Evolutionary conservation across 768 basidiomycete genomes (phyloP), one percentile per base, ranked within the genome.

Genomic region (Macrolepiota dolichaula): DNA sequence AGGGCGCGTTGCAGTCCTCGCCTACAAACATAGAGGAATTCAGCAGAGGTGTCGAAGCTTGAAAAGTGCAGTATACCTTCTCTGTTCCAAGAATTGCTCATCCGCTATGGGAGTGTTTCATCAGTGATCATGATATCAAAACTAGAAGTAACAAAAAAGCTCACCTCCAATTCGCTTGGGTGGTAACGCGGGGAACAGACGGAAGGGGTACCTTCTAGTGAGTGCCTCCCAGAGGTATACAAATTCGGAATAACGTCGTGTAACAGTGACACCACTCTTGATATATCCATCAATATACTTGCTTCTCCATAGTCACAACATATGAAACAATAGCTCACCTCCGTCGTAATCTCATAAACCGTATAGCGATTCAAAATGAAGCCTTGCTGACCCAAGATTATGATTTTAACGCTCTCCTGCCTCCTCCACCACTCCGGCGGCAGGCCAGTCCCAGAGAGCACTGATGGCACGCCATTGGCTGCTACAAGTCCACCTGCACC

Each of bases 221-320:
- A 99, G 79, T 64, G 87, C 89, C 64, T 98, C 95, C 85, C 92
- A 91, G 27, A 98, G 77, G 73, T 90, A 95, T 10, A 82, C 83
- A 71, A 98, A 99, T 71, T 99, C 97, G 6, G 92, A 94, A 72
- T 98, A 99, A 60, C 97, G 84, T 56, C 96, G 79, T 29, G 86
- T 79, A 22, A 98, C 91, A 13, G 92, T 77, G 12, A 81, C 76
- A 4, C 84, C 85, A 53, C 86, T 81, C 82, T n/a, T 93, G 65
- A 55, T 29, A 35, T 24, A 53, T 29, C 51, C 55, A 32, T 68
- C 17, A 65, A 63, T 37, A 56, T 42, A 57, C 27, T 49, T 47
- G n/a, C 9, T 37, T 58, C 51, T 50, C 42, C 42, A 37, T 32
- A 50, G 19, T 50, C 40, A 24, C 35, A 42, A 7, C 27, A n/a